Percentiles rank a stretch among this genome's conserved stretches.
Conservation (phyloP, 2,329 filamentous ascomycete species). For the Stachybotrys chartarum region DNA sequence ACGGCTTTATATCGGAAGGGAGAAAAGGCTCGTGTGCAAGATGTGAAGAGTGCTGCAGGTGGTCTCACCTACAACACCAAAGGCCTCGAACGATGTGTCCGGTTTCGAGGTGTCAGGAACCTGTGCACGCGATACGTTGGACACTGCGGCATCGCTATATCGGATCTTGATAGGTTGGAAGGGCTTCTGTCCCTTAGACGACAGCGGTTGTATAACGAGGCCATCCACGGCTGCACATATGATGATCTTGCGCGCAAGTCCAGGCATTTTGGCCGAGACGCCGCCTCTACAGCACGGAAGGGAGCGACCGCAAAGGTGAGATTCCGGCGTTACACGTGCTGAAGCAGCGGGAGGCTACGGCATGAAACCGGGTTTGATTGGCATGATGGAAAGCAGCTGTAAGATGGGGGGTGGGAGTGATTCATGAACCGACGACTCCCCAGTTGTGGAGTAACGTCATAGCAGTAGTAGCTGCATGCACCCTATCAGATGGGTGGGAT, state of each 20-base stretch:
- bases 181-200: slow-evolving; percentile 49
- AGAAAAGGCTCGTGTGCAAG: not conserved
- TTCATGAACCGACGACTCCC: not conserved
- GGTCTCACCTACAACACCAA: slow-evolving; percentile 48
- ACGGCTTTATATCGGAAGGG: not conserved
- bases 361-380: too few species aligned
- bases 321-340: too few species aligned
- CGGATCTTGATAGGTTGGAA: slow-evolving; percentile 58
- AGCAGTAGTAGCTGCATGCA: not conserved
- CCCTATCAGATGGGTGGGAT: not conserved
- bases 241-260: slow-evolving; percentile 70
- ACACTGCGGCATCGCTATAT: slow-evolving; percentile 53
- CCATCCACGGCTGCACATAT: slow-evolving; percentile 79
- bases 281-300: too few species aligned
- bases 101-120: slow-evolving; percentile 35
- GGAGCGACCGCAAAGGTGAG: too few species aligned
- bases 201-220: slow-evolving; percentile 68
- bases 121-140: slow-evolving; percentile 35
- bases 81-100: slow-evolving; percentile 49
- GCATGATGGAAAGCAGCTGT: not conserved
- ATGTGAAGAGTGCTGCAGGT: not conserved
- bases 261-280: slow-evolving; percentile 50
- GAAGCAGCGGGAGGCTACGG: too few species aligned
- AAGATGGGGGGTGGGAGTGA: not conserved
- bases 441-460: not conserved